Evolutionary conservation across 331 rosid genomes (phyloP), one percentile per base, ranked within the genome.

Genomic region (Arachis monticola): DNA sequence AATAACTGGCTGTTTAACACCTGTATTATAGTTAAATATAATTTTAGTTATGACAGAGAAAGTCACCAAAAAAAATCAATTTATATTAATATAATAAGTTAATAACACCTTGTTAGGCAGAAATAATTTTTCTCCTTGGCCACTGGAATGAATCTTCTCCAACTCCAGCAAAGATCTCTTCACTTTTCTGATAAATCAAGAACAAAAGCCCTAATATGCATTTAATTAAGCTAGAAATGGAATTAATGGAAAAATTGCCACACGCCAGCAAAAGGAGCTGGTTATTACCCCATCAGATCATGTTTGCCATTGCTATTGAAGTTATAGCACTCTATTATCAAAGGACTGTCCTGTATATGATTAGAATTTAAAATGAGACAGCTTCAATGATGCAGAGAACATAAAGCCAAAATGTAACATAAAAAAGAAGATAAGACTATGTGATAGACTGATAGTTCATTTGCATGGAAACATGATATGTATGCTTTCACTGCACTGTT

Each of bases 221-320:
- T 69, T 61, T 73, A 51, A 75, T 48, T 69, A 9, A 35, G 40
- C 40, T 57, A 17, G 69, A 55, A 58, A 64, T 57, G 41, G 5
- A 65, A 51, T 60, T 31, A 59, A 13, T 4, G 64, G 70, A 53
- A 64, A 75, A 9, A 52, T 66, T 48, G 47, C 14, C 22, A 46
- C 30, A 40, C 32, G 45, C 9, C 12, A 67, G 66, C 70, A 74
- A 56, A 48, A 58, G 38, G 35, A 81, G 70, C 69, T 22, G 60
- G 31, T 48, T 27, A 38, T 82, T 89, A 89, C 97, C 97, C 97
- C 62, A 92, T 80, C 76, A 86, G 82, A 83, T 92, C 96, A 81
- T 92, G 97, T 61, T 89, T 89, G 45, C 97, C 97, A 59, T 83
- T 92, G 87, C 70, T 89, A 70, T 92, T 92, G 85, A 84, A 92